Base-by-base conservation (phyloP, 192 early-diverging fungal genomes). In the Umbelopsis ramanniana region DNA sequence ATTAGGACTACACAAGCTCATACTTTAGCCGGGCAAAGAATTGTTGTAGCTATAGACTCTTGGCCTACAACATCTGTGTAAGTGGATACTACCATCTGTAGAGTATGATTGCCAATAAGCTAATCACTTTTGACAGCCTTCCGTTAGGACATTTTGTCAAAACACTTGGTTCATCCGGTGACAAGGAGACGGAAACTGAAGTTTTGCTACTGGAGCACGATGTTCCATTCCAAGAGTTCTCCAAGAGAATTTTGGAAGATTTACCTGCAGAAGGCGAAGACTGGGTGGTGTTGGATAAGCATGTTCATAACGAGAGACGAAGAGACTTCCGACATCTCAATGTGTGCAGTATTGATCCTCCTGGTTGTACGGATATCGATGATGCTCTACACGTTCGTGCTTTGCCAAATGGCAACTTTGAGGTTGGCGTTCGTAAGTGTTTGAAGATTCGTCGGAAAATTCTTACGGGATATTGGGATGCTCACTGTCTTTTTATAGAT, bases 321-420 rank as follows among this genome's bases (percentile, higher is more conserved):
- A 84, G 78, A 17, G 98, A 99, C 76, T 89, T 98, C 72, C 87
- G 97, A 46, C 66, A 85, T 50, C 71, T 96, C 54, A 89, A 96
- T 74, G 83, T 99, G 2, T 98, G 96, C 83, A 95, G 94, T 80
- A 99, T 99, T 68, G 98, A 99, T 89, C 98, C 98, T 45, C 98
- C 98, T 45, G 93, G 82, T 71, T 99, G 98, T 88, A 97, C 96
- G 0, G 98, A 99, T 88, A 99, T 99, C 66, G 98, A 99, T 84
- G 98, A 99, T 85, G 96, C 98, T 0, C 86, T 99, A 40, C 98
- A 99, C 73, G 92, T 92, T 1, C 68, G 87, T 22, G 23, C 71
- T 52, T 82, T 99, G 63, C 71, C 76, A 47, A 78, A 82, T 75
- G 78, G 78, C 11, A 71, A 75, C 24, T 79, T 53, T 69, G 74